phyloP scores from a whole-genome alignment of 768 basidiomycete species.

The Amanita subjunquillea region DNA sequence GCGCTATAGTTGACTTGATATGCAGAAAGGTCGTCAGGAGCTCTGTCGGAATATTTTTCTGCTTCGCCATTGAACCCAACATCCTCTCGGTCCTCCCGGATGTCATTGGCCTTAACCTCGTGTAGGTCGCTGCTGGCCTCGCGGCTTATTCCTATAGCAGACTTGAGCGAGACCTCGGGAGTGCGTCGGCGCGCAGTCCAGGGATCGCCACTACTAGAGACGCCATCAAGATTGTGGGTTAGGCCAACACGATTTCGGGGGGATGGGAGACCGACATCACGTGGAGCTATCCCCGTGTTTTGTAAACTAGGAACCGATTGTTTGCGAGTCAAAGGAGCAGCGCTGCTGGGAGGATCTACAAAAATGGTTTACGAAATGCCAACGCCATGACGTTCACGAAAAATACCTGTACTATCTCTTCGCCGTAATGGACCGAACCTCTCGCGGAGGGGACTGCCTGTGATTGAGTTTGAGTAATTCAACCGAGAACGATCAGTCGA shows the following conservation, averaged over 20 bases:
- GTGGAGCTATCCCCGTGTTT: constrained; percentile 41
- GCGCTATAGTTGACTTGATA: neutral
- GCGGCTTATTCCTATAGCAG: constrained; percentile 22
- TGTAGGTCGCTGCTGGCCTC: constrained; percentile 29
- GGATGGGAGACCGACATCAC: constrained; percentile 50
- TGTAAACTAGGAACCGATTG: constrained; percentile 58
- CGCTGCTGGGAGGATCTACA: constrained; percentile 44
- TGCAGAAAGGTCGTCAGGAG: neutral
- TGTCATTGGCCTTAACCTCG: constrained; percentile 33
- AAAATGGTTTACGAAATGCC: constrained; percentile 9
- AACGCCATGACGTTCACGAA: constrained; percentile 1
- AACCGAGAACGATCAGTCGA: constrained; percentile 50
- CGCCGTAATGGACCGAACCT: constrained; percentile 55
- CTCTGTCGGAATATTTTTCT: neutral
- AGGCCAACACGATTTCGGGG: constrained; percentile 57
- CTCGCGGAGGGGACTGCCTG: constrained; percentile 53
- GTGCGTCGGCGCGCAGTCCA: constrained; percentile 58
- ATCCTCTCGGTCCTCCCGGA: constrained; percentile 53
- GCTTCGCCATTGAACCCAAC: constrained; percentile 6
- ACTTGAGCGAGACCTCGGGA: constrained; percentile 44
- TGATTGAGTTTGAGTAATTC: constrained; percentile 35
- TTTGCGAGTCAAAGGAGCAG: constrained; percentile 45
- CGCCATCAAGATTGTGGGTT: constrained; percentile 62
- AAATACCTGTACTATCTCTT: constrained; percentile 59
- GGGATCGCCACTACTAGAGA: constrained; percentile 54